These are phyloP conservation scores for Zanthoxylum bungeanum DNA, from an alignment of 345 rosid genomes.

Conservation along the genomic window DNA sequence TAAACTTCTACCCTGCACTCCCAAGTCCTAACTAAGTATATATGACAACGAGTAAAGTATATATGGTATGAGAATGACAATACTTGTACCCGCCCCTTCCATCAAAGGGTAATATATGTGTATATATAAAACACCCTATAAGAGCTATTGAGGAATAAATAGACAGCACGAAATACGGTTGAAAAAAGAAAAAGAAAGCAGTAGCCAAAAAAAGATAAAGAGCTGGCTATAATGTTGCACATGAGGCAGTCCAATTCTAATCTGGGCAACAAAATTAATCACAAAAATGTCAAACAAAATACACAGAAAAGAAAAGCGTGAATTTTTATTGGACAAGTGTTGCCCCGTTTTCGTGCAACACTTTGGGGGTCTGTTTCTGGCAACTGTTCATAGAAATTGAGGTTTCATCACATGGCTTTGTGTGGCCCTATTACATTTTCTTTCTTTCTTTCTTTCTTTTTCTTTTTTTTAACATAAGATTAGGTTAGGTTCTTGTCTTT, in stretches of 20 bases:
- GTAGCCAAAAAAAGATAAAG: neutral
- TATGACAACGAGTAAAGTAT: too few species aligned
- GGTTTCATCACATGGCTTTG: slow-evolving; percentile 11
- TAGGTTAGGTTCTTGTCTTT: slow-evolving; percentile 1
- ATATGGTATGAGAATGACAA: too few species aligned
- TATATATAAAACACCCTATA: too few species aligned
- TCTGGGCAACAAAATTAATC: neutral
- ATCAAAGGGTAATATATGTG: too few species aligned
- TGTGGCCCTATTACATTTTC: slow-evolving; percentile 20
- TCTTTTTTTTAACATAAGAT: too few species aligned
- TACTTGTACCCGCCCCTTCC: too few species aligned
- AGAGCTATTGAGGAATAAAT: neutral
- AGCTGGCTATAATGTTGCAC: neutral
- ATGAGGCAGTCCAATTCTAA: neutral
- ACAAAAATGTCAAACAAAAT: neutral
- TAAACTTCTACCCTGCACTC: too few species aligned
- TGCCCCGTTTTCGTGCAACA: neutral
- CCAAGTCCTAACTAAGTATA: too few species aligned
- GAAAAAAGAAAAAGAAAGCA: neutral
- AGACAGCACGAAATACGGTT: neutral
- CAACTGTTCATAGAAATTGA: neutral
- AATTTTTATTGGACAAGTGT: neutral
- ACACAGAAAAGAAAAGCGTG: neutral
- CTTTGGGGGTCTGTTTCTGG: neutral
- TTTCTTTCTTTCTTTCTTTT: too few species aligned